phyloP scores from a whole-genome alignment of 768 basidiomycete species.

The Leccinellum luteum region DNA sequence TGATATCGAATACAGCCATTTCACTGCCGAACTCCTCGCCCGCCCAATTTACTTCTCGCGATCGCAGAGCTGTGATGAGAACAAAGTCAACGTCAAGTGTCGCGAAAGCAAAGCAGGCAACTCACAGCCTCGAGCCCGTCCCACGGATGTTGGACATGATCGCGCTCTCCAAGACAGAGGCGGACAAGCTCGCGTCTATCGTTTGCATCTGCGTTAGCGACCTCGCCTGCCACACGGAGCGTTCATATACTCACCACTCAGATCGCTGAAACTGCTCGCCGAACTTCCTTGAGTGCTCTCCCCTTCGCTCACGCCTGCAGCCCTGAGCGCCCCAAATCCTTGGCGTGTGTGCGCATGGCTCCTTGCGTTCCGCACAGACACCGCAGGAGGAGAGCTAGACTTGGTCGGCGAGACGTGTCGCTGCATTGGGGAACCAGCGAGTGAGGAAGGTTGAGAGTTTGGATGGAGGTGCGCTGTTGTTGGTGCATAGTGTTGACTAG shows the following conservation, averaged over 20 bases:
- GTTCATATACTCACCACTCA: conserved; percentile 62
- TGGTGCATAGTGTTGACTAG: conserved; percentile 9
- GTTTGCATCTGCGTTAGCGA: neutral
- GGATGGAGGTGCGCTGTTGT: conserved; percentile 8
- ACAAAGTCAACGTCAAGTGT: neutral
- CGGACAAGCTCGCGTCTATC: conserved; percentile 70
- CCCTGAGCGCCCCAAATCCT: conserved; percentile 40
- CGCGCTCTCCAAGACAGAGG: conserved; percentile 79
- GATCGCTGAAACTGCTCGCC: conserved; percentile 81
- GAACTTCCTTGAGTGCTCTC: conserved; percentile 68
- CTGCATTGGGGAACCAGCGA: conserved; percentile 38
- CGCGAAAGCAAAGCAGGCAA: conserved; percentile 12
- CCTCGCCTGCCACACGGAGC: neutral
- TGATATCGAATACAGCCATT: neutral
- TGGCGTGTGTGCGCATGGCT: conserved; percentile 49
- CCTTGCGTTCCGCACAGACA: conserved; percentile 55
- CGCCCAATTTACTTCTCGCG: conserved; percentile 31
- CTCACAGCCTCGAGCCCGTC: conserved; percentile 69
- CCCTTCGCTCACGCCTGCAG: conserved; percentile 47
- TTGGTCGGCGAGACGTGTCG: conserved; percentile 52
- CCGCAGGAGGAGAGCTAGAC: conserved; percentile 59
- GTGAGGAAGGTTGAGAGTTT: conserved; percentile 16
- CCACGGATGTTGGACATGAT: conserved; percentile 71
- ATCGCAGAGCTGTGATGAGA: conserved; percentile 32
- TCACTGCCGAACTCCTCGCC: conserved; percentile 30